Evolutionary conservation across 257 asterid genomes (phyloP).

Genomic region (Solanum paucissectum): DNA sequence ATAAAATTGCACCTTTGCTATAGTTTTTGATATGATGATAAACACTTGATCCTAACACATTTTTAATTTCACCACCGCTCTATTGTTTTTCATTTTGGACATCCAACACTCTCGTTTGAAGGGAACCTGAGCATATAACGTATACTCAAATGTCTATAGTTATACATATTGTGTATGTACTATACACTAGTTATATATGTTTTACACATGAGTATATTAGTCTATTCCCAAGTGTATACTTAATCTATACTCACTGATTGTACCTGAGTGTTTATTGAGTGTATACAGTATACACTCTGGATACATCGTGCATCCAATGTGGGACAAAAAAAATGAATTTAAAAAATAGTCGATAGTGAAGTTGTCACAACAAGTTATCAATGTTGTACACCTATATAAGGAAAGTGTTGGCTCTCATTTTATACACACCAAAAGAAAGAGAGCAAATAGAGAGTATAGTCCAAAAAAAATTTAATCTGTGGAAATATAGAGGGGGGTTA

Average conservation of each 20-base stretch:
- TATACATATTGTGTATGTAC: too few species aligned
- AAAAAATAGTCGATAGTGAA: too few species aligned
- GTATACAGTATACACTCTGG: background rate
- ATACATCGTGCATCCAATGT: background rate
- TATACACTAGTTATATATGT: too few species aligned
- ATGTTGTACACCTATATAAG: too few species aligned
- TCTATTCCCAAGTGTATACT: background rate
- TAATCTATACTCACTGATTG: background rate
- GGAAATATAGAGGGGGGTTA: background rate
- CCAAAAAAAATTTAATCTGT: background rate
- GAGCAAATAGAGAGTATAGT: background rate
- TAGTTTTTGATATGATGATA: accelerated
- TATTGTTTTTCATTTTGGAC: too few species aligned
- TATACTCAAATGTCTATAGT: too few species aligned
- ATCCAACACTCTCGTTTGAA: too few species aligned
- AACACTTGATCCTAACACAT: too few species aligned
- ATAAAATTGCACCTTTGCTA: too few species aligned
- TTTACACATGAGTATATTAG: background rate
- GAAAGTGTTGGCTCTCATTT: background rate
- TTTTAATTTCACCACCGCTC: too few species aligned
- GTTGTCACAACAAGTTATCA: too few species aligned
- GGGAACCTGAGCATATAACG: too few species aligned
- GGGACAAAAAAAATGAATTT: background rate
- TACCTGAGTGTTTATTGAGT: background rate
- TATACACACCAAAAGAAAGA: background rate